Evolutionary conservation across 148 eudicot genomes (phyloP).

Genomic region (Rhododendron vialii): DNA sequence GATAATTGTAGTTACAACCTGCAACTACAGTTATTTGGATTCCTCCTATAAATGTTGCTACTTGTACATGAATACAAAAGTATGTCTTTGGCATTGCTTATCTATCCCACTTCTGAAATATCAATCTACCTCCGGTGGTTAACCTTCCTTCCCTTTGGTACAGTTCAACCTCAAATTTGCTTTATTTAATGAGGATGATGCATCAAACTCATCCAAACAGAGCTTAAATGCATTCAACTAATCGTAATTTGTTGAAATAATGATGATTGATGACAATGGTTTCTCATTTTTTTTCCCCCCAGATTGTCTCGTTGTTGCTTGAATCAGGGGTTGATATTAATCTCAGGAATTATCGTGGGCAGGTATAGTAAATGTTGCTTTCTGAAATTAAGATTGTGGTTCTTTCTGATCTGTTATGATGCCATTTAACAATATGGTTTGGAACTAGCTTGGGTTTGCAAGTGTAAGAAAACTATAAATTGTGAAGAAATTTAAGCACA

Average conservation of each 20-base stretch:
- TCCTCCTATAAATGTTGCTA: neutral
- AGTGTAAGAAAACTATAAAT: neutral
- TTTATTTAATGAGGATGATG: neutral
- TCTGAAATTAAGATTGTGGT: neutral
- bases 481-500: neutral
- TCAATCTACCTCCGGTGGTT: neutral
- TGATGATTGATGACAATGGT: slow-evolving; percentile 17
- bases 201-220: neutral
- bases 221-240: neutral
- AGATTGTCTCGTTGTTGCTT: slow-evolving; percentile 83
- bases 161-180: neutral
- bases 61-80: neutral
- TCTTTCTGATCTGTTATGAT: neutral
- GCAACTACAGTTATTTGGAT: neutral
- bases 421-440: neutral
- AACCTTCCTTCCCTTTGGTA: neutral
- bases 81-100: neutral
- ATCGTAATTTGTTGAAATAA: neutral
- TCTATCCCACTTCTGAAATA: neutral
- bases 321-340: slow-evolving; percentile 93
- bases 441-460: neutral
- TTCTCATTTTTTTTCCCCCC: slow-evolving; percentile 7
- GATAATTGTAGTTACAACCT: too few relatives aligned
- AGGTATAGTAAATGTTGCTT: slow-evolving; percentile 39
- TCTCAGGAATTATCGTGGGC: slow-evolving; percentile 91